Base-by-base conservation (phyloP, 2,329 filamentous ascomycete genomes). In the Aspergillus clavatus region DNA sequence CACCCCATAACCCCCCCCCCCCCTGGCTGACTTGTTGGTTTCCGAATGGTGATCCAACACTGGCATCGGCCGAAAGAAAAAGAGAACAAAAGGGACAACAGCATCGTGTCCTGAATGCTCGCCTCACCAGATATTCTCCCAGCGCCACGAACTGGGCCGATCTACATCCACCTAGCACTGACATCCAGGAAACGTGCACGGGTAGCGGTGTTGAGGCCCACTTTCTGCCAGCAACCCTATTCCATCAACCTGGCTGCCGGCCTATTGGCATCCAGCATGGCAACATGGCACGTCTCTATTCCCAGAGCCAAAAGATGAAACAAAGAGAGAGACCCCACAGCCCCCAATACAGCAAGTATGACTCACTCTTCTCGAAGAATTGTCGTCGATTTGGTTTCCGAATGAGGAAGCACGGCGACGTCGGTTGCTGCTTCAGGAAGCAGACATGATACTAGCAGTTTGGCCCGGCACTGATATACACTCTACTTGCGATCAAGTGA, bases 281-380 rank as follows among this genome's bases (percentile, higher is more conserved):
- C 36, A 41, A 18, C 38, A 36, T 24, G 23, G 23, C 23, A 24
- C 5, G 37, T 11, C 16, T 27, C 23, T 22, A 24, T 24, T 24
- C 23, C 8, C 14, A 16, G 11, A 38, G 3, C 43, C 21, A 45
- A 31, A 35, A 42, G 43, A 45, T 26, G 38, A 37, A 42, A 42
- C 19, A 26, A 5, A 26, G 11, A 10, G 11, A 21, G n/a, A 14
- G 43, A 38, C 43, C 38, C 43, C 40, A 38, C 31, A 26, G 21
- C 38, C 42, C 28, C 27, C 19, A 7, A 38, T n/a, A 24, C 14
- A 27, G 43, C 31, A 28, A 26, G 43, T 41, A 38, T 45, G 43
- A 45, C 43, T 45, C 43, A 45, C 43, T 42, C 31, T 40, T 45
- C 38, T 45, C 37, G 43, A 40, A 40, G 42, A 36, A 31, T 31